These are phyloP conservation scores for Trichothecium sympodiale DNA, from an alignment of 2,329 filamentous ascomycete species.

Conservation along the genomic window DNA sequence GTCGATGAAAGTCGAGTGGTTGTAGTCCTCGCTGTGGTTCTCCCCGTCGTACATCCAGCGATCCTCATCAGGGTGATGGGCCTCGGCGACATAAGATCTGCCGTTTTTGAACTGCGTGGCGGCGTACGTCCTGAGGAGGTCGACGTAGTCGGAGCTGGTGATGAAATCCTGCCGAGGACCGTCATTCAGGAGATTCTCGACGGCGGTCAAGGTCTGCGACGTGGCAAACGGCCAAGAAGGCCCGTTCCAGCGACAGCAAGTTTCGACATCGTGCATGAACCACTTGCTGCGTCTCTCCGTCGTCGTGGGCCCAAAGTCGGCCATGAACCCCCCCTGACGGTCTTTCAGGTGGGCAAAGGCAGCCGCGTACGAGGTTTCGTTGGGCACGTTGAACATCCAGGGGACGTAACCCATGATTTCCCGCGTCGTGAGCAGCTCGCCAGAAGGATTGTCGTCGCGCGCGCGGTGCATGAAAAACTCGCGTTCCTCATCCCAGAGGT, in stretches of 20 bases:
- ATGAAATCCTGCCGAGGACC: constrained; percentile 16
- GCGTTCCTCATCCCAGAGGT: constrained; percentile 25
- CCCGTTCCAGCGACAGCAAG: constrained; percentile 30
- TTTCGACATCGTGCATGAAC: constrained; percentile 17
- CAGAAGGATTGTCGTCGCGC: constrained; percentile 18
- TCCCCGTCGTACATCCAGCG: constrained; percentile 12
- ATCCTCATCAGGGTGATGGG: constrained; percentile 24
- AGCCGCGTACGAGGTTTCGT: constrained; percentile 14
- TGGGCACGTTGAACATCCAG: constrained; percentile 28
- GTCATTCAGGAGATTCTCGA: constrained; percentile 21
- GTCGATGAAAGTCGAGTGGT: constrained; percentile 32
- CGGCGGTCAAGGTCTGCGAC: constrained; percentile 25
- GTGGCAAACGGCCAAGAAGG: constrained; percentile 34
- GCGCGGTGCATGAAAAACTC: constrained; percentile 28
- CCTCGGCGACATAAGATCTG: constrained; percentile 31
- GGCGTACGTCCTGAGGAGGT: constrained; percentile 25
- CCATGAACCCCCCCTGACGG: constrained; percentile 21
- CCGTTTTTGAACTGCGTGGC: constrained; percentile 23
- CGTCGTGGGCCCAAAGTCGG: constrained; percentile 28
- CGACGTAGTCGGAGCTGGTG: constrained; percentile 24
- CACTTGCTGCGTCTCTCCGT: constrained; percentile 27
- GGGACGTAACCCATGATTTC: constrained; percentile 30
- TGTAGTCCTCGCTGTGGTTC: constrained; percentile 25
- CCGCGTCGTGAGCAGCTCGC: constrained; percentile 20
- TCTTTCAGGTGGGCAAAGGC: constrained; percentile 7